Evolutionary conservation across 78 protist genomes (phyloP).

Genomic region (Salpingoeca rosetta): DNA sequence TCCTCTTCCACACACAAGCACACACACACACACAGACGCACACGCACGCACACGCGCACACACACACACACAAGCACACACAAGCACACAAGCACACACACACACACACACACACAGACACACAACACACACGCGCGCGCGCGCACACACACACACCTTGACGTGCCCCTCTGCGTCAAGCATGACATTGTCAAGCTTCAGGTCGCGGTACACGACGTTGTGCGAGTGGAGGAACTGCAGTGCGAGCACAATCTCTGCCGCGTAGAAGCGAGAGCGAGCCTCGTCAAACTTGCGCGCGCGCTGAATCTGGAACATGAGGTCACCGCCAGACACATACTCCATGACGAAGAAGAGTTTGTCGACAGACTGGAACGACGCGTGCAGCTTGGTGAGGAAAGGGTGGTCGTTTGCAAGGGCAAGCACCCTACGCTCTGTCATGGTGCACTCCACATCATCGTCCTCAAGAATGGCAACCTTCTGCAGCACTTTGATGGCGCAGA

Average conservation of each 20-base stretch:
- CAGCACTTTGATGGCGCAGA: slow-evolving; percentile 12
- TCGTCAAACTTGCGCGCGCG: slow-evolving; percentile 60
- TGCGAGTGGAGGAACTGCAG: slow-evolving; percentile 68
- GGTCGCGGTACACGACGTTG: slow-evolving; percentile 73
- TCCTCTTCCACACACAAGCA: too few relatives aligned
- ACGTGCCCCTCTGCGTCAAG: slow-evolving; percentile 75
- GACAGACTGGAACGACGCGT: slow-evolving; percentile 47
- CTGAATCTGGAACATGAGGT: slow-evolving; percentile 76
- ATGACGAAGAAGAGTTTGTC: slow-evolving; percentile 34
- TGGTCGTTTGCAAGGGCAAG: slow-evolving; percentile 1
- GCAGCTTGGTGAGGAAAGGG: slow-evolving; percentile 67
- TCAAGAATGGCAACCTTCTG: slow-evolving; percentile 13
- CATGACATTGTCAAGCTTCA: slow-evolving; percentile 80
- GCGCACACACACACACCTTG: too few relatives aligned
- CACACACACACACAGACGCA: too few relatives aligned
- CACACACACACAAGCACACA: too few relatives aligned
- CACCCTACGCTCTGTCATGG: slow-evolving; percentile 20
- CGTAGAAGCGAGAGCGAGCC: slow-evolving; percentile 69
- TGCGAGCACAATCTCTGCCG: slow-evolving; percentile 77
- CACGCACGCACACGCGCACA: too few relatives aligned
- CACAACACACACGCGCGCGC: too few relatives aligned
- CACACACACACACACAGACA: too few relatives aligned
- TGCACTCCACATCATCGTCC: slow-evolving; percentile 25
- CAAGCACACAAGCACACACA: too few relatives aligned
- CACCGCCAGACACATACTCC: slow-evolving; percentile 63